Percentiles rank a stretch among this genome's conserved stretches.
These are phyloP conservation scores for Podospora pseudopauciseta DNA, from an alignment of 495 filamentous ascomycete genomes.

Conservation along the genomic window DNA sequence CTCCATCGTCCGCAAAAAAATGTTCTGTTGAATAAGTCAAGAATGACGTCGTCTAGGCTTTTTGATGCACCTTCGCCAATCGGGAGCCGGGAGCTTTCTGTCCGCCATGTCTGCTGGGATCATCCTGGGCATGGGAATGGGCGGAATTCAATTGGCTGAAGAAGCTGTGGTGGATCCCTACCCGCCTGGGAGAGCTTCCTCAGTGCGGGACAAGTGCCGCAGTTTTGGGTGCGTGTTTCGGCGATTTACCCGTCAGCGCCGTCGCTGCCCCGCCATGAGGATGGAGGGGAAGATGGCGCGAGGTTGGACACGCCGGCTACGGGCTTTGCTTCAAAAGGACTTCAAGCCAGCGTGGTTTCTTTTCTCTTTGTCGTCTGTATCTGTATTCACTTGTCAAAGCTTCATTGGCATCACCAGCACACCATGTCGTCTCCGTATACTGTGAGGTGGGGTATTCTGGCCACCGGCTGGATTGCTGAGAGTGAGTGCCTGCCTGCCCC, in stretches of 20 bases:
- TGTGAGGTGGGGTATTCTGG: constrained; percentile 77
- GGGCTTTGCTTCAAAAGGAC: constrained; percentile 12
- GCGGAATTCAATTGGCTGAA: constrained; percentile 4
- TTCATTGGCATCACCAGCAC: not conserved
- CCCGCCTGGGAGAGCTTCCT: not conserved
- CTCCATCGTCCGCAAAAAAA: not conserved
- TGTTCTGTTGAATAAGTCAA: not conserved
- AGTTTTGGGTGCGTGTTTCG: constrained; percentile 21
- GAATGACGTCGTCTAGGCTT: constrained; percentile 1
- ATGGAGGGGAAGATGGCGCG: constrained; percentile 9
- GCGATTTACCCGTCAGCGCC: constrained; percentile 32
- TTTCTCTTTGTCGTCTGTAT: not conserved
- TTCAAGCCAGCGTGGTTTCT: constrained; percentile 1
- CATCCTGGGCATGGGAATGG: constrained; percentile 1
- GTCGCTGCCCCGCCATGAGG: constrained; percentile 26
- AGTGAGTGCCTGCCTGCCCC: constrained; percentile 42
- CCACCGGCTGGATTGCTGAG: constrained; percentile 76
- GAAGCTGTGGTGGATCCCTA: constrained; percentile 6
- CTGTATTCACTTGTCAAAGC: not conserved
- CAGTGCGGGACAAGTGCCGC: constrained; percentile 12
- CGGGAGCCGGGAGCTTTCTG: constrained; percentile 17
- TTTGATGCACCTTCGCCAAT: constrained; percentile 11
- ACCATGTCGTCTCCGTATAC: constrained; percentile 54
- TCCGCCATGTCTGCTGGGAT: constrained; percentile 9
- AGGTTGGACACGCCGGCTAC: not conserved